Evolutionary conservation across 148 eudicot genomes (phyloP), one percentile per base, ranked within the genome.

Genomic region (Nyssa sinensis): DNA sequence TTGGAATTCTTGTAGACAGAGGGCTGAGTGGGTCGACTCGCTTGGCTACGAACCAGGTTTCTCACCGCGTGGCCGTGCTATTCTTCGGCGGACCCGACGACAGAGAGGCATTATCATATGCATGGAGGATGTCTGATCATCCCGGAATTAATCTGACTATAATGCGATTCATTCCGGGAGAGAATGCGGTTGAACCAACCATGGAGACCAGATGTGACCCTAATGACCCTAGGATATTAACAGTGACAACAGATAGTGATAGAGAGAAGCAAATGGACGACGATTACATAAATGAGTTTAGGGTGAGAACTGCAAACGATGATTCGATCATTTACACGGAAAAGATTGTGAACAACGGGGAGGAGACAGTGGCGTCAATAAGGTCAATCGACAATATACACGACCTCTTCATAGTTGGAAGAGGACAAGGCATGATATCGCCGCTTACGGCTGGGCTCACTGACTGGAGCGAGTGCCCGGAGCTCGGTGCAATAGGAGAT

Each of bases 381-480:
- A 80, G 96, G 41, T 79, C 91, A 27, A 82, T 92, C 1, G 94
- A 86, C n/a, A 71, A 59, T 2, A 62, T 47, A 13, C 88, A 90
- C 72, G 93, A 92, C 70, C 79, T 94, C 12, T 92, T 83, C 78
- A 81, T 94, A 69, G 96, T 92, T 0, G 98, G 98, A 21, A 75
- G 96, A 75, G 96, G 98, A 11, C 87, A 86, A 51, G 98, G 95
- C 7, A 78, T 78, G 74, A 62, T 84, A 29, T 90, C 95, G 3
- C 93, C 93, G 8, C 80, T 94, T 10, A 92, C 93, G n/a, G 89
- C 92, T 0, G 97, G 98, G 74, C 77, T 94, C n/a, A 94, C 96
- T 0, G 98, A 92, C 68, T 90, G 95, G 97, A 92, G 97, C 33
- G 98, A 94, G 82, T 94, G 98, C 69, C 97, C 96, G 1, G 98